Evolutionary conservation across 352 stramenopile species (phyloP).

Genomic region (Pythium graminicola): DNA sequence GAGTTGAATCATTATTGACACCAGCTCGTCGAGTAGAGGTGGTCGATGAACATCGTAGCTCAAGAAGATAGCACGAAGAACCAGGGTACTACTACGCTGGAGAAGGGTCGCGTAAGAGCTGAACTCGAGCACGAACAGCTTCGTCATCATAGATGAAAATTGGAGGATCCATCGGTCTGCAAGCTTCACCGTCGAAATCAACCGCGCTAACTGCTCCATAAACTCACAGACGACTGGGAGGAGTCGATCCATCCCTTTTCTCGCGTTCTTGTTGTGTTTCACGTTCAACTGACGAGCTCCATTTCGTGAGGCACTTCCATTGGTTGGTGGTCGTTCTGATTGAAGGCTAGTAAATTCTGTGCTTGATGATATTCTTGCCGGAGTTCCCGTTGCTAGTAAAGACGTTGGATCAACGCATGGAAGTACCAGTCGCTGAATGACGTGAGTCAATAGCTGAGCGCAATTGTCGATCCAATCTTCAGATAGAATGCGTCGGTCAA

Average conservation of each 20-base stretch:
- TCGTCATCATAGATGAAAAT: constrained; percentile 61
- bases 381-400: constrained; percentile 19
- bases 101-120: constrained; percentile 48
- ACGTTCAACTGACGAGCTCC: constrained; percentile 28
- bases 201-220: constrained; percentile 54
- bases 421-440: constrained; percentile 50
- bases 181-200: constrained; percentile 65
- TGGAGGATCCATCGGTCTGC: constrained; percentile 67
- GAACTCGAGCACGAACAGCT: constrained; percentile 65
- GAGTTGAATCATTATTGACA: constrained; percentile 70
- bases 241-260: constrained; percentile 48
- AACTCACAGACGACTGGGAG: constrained; percentile 64
- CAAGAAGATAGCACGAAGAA: constrained; percentile 64
- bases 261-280: constrained; percentile 41
- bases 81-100: constrained; percentile 51
- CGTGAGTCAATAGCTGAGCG: constrained; percentile 53
- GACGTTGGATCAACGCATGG: constrained; percentile 60
- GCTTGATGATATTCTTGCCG: constrained; percentile 1
- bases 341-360: background rate
- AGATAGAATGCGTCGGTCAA: constrained; percentile 65
- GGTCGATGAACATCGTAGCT: constrained; percentile 52
- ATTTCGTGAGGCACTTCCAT: background rate
- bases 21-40: constrained; percentile 61
- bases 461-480: constrained; percentile 84
- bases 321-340: constrained; percentile 1